Conservation (phyloP, 148 eudicot species). For the Suaeda aralocaspica region DNA sequence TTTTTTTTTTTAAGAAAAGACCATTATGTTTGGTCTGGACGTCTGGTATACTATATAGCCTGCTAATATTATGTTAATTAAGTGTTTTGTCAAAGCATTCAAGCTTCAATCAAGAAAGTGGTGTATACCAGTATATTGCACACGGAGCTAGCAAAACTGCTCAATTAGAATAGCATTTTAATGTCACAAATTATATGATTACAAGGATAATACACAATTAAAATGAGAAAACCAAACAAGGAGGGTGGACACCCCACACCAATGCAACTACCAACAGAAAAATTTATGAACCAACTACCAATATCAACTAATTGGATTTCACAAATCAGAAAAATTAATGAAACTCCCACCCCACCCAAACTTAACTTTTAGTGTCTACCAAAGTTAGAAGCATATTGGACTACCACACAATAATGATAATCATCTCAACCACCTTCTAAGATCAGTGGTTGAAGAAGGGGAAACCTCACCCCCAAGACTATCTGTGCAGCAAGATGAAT, state of each 20-base stretch:
- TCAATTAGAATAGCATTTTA: slow-evolving; percentile 13
- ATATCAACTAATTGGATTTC: slow-evolving; percentile 10
- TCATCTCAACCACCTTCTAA: slow-evolving; percentile 62
- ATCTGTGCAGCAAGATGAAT: slow-evolving; percentile 70
- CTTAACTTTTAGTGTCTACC: slow-evolving; percentile 3
- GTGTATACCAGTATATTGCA: neutral
- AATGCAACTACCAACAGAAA: slow-evolving; percentile 7
- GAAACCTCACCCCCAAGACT: slow-evolving; percentile 75
- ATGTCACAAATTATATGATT: slow-evolving; percentile 16
- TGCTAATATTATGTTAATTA: too few relatives aligned
- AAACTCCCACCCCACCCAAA: neutral
- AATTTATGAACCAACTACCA: slow-evolving; percentile 19
- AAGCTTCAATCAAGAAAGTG: too few relatives aligned
- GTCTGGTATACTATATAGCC: too few relatives aligned
- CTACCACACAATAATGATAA: slow-evolving; percentile 10
- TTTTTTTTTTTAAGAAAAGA: too few relatives aligned
- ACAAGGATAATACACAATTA: slow-evolving; percentile 17
- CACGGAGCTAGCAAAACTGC: slow-evolving; percentile 1
- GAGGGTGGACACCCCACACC: neutral
- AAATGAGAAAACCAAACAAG: neutral
- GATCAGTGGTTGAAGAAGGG: slow-evolving; percentile 70
- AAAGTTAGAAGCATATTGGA: slow-evolving; percentile 7
- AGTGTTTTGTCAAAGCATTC: too few relatives aligned
- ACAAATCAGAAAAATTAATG: slow-evolving; percentile 7
- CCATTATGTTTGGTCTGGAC: too few relatives aligned